Conservation (phyloP, 768 basidiomycete species). For the Termitomyces sp. region DNA sequence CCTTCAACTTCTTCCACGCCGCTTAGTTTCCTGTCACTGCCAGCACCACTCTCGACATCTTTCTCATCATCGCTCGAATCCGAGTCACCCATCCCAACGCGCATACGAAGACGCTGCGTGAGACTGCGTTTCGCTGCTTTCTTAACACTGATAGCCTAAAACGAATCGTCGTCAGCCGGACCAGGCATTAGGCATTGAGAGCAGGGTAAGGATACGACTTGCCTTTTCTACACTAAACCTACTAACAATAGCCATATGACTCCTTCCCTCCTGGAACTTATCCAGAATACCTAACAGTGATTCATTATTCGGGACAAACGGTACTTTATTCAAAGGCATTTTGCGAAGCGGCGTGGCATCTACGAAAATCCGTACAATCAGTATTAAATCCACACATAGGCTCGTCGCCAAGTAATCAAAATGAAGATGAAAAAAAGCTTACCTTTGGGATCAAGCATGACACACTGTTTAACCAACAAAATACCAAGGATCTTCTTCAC, state of each 20-base stretch:
- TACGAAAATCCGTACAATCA: constrained; percentile 18
- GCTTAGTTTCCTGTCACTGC: constrained; percentile 25
- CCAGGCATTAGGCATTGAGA: neutral
- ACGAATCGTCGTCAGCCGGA: neutral
- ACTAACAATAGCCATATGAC: constrained; percentile 90
- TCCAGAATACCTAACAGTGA: constrained; percentile 82
- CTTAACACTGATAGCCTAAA: constrained; percentile 71
- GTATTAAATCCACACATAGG: neutral
- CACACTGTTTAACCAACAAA: constrained; percentile 86
- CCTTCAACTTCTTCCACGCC: constrained; percentile 22
- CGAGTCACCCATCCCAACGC: constrained; percentile 63
- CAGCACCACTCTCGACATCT: constrained; percentile 21
- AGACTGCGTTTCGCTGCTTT: constrained; percentile 78
- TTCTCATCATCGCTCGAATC: constrained; percentile 37
- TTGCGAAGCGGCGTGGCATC: constrained; percentile 82
- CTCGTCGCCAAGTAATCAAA: neutral
- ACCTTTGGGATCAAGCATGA: constrained; percentile 85
- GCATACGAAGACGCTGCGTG: constrained; percentile 71
- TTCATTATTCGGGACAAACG: constrained; percentile 84
- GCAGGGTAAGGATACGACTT: neutral
- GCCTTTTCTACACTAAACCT: constrained; percentile 68
- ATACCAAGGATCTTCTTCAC: constrained; percentile 86
- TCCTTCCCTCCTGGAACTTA: constrained; percentile 85
- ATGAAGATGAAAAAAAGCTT: neutral
- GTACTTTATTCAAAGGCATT: constrained; percentile 83